phyloP scores from a whole-genome alignment of 768 basidiomycete genomes.

The Suillus subalutaceus region DNA sequence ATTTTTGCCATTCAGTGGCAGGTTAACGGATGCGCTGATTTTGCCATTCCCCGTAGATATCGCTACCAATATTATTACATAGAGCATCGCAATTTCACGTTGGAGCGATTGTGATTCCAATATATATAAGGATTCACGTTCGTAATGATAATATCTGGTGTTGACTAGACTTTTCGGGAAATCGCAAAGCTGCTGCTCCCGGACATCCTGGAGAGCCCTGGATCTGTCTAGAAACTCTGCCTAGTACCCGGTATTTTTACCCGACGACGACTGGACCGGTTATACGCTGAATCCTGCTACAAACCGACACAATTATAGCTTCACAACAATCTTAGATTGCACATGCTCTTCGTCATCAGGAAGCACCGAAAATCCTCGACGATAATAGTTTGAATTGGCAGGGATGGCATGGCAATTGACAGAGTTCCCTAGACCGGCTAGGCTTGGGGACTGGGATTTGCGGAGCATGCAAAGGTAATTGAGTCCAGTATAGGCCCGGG shows the following conservation, averaged over 20 bases:
- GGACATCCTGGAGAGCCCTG: background rate
- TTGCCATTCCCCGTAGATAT: conserved; percentile 24
- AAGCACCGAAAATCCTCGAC: background rate
- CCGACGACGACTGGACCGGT: background rate
- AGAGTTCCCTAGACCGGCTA: background rate
- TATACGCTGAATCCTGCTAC: background rate
- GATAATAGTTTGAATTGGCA: background rate
- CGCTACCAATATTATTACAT: conserved; percentile 5
- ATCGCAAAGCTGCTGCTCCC: too few species aligned
- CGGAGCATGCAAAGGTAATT: background rate
- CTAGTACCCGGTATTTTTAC: background rate
- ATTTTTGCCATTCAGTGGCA: conserved; percentile 29
- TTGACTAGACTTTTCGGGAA: background rate
- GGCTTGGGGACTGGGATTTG: too few species aligned
- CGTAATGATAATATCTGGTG: background rate
- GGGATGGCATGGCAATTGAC: background rate
- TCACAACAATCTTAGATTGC: background rate
- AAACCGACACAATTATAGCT: too few species aligned
- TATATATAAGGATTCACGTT: too few species aligned
- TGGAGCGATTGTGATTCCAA: too few species aligned
- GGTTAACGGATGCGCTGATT: conserved; percentile 25
- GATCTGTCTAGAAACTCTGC: background rate
- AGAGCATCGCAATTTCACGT: background rate
- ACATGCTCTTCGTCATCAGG: background rate
- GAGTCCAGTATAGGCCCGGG: background rate